Percentiles rank a stretch among this genome's conserved stretches.
Evolutionary conservation across 2,329 filamentous ascomycete genomes (phyloP).

Genomic region (Xylariaceae sp.): DNA sequence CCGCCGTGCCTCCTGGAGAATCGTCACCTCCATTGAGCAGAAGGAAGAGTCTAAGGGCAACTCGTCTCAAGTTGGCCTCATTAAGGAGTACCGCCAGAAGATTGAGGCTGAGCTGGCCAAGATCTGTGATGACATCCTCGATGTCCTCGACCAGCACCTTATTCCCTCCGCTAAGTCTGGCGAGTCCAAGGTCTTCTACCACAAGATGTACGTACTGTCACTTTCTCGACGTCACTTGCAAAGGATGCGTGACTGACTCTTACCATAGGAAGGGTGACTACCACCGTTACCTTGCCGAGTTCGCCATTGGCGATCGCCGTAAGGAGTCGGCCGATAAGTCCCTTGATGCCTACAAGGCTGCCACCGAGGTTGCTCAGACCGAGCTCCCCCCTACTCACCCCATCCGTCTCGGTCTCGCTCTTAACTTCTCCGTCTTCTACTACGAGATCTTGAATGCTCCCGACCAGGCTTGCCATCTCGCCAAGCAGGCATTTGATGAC

Average conservation of each 20-base stretch:
- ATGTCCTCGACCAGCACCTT: slow-evolving; percentile 88
- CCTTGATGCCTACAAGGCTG: slow-evolving; percentile 93
- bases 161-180: slow-evolving; percentile 91
- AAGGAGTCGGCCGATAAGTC: slow-evolving; percentile 92
- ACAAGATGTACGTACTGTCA: slow-evolving; percentile 78
- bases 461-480: slow-evolving; percentile 95
- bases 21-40: slow-evolving; percentile 97
- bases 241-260: slow-evolving; percentile 19
- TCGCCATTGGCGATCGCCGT: slow-evolving; percentile 89
- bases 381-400: slow-evolving; percentile 89
- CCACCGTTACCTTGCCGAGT: slow-evolving; percentile 98
- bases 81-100: slow-evolving; percentile 98
- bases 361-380: slow-evolving; percentile 84
- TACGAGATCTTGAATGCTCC: slow-evolving; percentile 99
- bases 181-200: slow-evolving; percentile 99
- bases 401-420: slow-evolving; percentile 84
- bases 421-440: slow-evolving; percentile 99
- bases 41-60: slow-evolving; percentile 99
- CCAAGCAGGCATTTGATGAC: slow-evolving; percentile 94
- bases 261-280: slow-evolving; percentile 93
- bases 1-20: slow-evolving; percentile 96
- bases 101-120: slow-evolving; percentile 95
- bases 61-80: slow-evolving; percentile 80
- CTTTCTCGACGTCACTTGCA: background rate
- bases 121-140: slow-evolving; percentile 96